These are phyloP conservation scores for Areca catechu DNA, from an alignment of 176 grass and related monocot species.

Conservation along the genomic window DNA sequence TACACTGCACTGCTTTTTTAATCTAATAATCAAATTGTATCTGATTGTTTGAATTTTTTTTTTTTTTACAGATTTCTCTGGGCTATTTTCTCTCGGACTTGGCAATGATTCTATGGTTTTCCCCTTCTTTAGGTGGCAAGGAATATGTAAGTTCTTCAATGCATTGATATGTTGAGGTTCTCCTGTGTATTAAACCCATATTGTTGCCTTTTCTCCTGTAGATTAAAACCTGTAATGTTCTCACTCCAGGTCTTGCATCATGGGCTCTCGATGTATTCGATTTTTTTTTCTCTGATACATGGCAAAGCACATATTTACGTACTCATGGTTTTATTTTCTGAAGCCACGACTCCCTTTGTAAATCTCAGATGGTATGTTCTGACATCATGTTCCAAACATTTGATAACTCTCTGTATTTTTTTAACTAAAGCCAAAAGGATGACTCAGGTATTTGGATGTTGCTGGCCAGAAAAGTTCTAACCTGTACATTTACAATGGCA, in stretches of 20 bases:
- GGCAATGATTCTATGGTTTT: conserved; percentile 53
- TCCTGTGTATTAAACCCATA: background rate
- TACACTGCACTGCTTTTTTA: no score
- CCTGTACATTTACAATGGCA: conserved; percentile 63
- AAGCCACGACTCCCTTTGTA: conserved; percentile 81
- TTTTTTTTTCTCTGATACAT: conserved; percentile 51
- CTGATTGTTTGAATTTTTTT: no score
- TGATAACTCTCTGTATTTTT: background rate
- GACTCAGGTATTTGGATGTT: conserved; percentile 63
- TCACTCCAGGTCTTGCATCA: conserved; percentile 67
- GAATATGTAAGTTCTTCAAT: conserved; percentile 60
- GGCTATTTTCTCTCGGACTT: conserved; percentile 76
- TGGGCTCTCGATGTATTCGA: conserved; percentile 67
- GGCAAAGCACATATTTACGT: conserved; percentile 83
- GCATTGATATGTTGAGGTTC: background rate
- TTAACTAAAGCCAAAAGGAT: background rate
- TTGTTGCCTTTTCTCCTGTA: no score
- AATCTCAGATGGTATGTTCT: conserved; percentile 78
- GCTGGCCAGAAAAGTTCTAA: conserved; percentile 45
- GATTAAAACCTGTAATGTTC: no score
- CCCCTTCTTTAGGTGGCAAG: conserved; percentile 77
- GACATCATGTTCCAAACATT: no score
- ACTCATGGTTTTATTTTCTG: conserved; percentile 78
- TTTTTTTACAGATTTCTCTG: conserved; percentile 47
- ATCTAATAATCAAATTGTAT: no score